Evolutionary conservation across 352 stramenopile species (phyloP), one percentile per base, ranked within the genome.

Genomic region (Phytophthora litchii): DNA sequence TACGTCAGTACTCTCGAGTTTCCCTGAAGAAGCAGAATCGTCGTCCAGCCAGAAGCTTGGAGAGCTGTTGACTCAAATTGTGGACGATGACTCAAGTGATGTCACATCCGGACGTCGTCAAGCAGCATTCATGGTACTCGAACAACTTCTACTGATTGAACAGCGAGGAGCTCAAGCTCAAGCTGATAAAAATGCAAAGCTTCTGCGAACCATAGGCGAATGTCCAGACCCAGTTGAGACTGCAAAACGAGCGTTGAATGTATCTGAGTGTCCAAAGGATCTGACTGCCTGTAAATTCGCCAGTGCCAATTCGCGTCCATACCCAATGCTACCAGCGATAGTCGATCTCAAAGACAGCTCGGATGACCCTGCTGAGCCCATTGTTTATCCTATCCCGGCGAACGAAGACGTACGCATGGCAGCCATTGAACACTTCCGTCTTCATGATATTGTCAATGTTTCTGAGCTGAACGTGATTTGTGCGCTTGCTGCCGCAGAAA

Each of bases 401-500:
- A 80, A 69, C 10, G 71, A 80, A 23, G 25, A 49, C 1, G 17
- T 46, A 3, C 67, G 71, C 1, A 49, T 75, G n/a, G 52, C 46
- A 2, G 55, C 57, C 4, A 74, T 80, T 10, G 55, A 70, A 9
- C 31, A 65, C 4, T 56, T 62, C 45, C 12, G 31, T 8, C 54
- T 77, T 2, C 64, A 70, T 17, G 50, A 64, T 2, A 29, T 74
- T 2, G 27, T 29, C 11, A 53, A 74, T 16, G 44, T 71, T 1
- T 13, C 40, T 0, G 71, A 75, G 29, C 44, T 80, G 6, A 69
- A 80, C 53, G 56, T 74, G 1, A 52, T 80, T 20, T 80, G 67
- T 25, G 23, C 47, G 23, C 44, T 80, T 17, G 67, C 71, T 9
- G 71, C 71, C 0, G 61, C 61, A 6, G 63, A 80, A 51, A 67